phyloP scores from a whole-genome alignment of 2,329 filamentous ascomycete genomes.

The Amauroascus verrucosus region DNA sequence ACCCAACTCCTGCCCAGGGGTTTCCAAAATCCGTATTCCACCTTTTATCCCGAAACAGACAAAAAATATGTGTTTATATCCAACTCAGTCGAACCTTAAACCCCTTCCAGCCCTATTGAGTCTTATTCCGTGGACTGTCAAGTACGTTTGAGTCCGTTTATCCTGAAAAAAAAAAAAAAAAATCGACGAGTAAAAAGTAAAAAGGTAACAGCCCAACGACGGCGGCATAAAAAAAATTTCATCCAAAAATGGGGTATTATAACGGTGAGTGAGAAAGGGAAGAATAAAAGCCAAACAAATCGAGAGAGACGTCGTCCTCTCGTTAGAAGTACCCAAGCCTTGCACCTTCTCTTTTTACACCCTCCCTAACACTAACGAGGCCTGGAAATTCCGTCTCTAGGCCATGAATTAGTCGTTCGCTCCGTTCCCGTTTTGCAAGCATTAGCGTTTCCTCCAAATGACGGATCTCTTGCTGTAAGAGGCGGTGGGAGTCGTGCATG shows the following conservation, averaged over 20 bases:
- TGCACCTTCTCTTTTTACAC: conserved; percentile 13
- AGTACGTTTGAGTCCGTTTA: neutral
- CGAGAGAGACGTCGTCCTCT: too few species aligned
- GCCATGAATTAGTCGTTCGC: conserved; percentile 13
- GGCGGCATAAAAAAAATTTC: too few species aligned
- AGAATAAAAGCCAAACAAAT: neutral
- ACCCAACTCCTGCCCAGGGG: too few species aligned
- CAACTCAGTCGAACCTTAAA: neutral
- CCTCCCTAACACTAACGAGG: conserved; percentile 13
- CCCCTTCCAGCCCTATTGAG: neutral
- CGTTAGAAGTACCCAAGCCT: conserved; percentile 16
- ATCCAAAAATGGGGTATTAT: neutral
- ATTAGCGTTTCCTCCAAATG: conserved; percentile 15
- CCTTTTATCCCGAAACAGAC: neutral
- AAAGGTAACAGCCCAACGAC: neutral
- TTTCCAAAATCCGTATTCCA: neutral
- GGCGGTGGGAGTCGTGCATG: conserved; percentile 21
- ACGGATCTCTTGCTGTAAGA: conserved; percentile 19
- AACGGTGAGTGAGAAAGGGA: neutral
- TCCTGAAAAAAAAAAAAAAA: neutral
- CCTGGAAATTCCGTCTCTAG: conserved; percentile 16
- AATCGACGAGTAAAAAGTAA: neutral
- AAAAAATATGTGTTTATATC: neutral
- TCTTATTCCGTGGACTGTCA: neutral
- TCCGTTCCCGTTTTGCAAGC: conserved; percentile 14